phyloP scores from a whole-genome alignment of 2,329 filamentous ascomycete species.

The Sarocladium strictum region DNA sequence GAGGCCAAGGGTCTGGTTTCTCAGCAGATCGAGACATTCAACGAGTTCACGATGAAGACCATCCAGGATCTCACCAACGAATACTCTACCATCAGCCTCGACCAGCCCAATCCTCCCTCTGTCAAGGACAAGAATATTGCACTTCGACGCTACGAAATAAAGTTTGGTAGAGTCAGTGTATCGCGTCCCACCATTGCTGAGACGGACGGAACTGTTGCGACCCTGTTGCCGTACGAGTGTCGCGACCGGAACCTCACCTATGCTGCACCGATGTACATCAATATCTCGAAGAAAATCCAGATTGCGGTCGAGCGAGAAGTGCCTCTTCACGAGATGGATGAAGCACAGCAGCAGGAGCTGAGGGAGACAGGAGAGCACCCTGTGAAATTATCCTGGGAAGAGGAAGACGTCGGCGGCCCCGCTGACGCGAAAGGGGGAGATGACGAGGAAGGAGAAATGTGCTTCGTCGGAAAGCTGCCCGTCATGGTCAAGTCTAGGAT shows the following conservation, averaged over 20 bases:
- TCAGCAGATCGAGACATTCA: conserved; percentile 96
- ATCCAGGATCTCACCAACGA: conserved; percentile 94
- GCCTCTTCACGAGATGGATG: conserved; percentile 61
- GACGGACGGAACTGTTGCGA: conserved; percentile 80
- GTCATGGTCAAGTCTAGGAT: conserved; percentile 98
- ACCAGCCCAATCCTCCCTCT: conserved; percentile 78
- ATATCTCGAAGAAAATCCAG: conserved; percentile 78
- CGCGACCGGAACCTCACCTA: conserved; percentile 95
- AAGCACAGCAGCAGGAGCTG: conserved; percentile 52
- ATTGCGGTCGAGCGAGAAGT: conserved; percentile 73
- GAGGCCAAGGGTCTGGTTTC: conserved; percentile 92
- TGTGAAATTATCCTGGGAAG: conserved; percentile 54
- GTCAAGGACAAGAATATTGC: conserved; percentile 74
- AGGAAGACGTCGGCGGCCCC: conserved; percentile 48
- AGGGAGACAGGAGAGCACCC: conserved; percentile 50
- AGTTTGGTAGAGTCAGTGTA: conserved; percentile 85
- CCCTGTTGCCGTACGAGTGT: conserved; percentile 89
- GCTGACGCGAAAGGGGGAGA: conserved; percentile 47
- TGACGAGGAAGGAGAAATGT: conserved; percentile 21
- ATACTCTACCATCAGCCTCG: conserved; percentile 84
- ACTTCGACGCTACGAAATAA: conserved; percentile 88
- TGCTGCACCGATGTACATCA: conserved; percentile 82
- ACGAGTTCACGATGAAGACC: conserved; percentile 90
- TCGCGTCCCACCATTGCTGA: conserved; percentile 89
- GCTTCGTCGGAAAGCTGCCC: conserved; percentile 87